phyloP scores from a whole-genome alignment of 2,329 filamentous ascomycete species.

The Aspergillus terreus region DNA sequence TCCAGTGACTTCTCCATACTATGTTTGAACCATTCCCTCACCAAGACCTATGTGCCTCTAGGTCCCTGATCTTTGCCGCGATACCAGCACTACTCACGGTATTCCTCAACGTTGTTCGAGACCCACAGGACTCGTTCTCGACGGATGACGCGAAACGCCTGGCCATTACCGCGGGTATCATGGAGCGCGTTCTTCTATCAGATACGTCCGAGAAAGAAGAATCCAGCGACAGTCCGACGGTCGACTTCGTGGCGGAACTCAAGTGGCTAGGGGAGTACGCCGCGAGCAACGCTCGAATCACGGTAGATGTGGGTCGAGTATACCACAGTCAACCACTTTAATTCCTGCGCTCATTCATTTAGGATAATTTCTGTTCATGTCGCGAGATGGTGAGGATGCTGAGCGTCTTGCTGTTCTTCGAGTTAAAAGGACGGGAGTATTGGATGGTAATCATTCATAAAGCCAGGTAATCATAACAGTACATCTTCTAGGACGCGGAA shows the following conservation, averaged over 20 bases:
- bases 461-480: too few species aligned
- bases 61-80: constrained; percentile 50
- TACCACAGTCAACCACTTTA: too few species aligned
- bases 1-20: background rate
- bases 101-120: constrained; percentile 47
- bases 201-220: background rate
- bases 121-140: constrained; percentile 27
- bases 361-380: too few species aligned
- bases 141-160: constrained; percentile 1
- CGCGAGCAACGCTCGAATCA: constrained; percentile 1
- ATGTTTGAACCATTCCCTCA: background rate
- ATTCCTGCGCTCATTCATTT: too few species aligned
- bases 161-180: background rate
- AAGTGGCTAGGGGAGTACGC: constrained; percentile 1
- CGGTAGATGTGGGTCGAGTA: too few species aligned
- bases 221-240: background rate
- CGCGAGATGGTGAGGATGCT: too few species aligned
- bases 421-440: too few species aligned
- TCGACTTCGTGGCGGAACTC: constrained; percentile 3
- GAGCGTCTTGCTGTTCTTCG: too few species aligned
- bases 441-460: too few species aligned
- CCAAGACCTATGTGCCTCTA: constrained; percentile 15
- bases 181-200: background rate
- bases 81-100: constrained; percentile 47
- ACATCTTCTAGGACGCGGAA: too few species aligned